Evolutionary conservation across 345 rosid species (phyloP), one percentile per base, ranked within the genome.

Genomic region (Mercurialis annua): DNA sequence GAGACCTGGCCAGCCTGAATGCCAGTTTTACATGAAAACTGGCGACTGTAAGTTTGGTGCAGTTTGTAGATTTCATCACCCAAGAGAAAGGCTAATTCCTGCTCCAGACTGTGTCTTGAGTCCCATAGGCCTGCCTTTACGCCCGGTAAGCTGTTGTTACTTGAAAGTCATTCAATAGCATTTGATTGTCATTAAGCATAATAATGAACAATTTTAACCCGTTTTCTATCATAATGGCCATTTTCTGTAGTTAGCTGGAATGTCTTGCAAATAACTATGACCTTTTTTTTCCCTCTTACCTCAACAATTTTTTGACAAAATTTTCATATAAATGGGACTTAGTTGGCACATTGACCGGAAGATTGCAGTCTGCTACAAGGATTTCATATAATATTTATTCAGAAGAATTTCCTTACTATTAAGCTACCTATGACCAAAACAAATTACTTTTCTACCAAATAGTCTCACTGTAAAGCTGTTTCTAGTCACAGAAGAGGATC

Each of bases 11-110:
- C 97, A 90, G 73, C 92, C 90, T 0, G 97, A 95, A 69, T 92
- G 99, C 70, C 90, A 90, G 78, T 95, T 89, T 83, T 95, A 95
- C 83, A 85, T 95, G 90, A 92, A 95, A 84, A 95, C 98, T 16
- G 99, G 99, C 23, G 97, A 90, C 70, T 95, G 98, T 79, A 95
- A 92, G 76, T 95, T 92, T 65, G 99, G 99, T 71, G 87, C 94
- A 42, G 97, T 95, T 59, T 95, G 99, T 76, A 85, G 82, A 65
- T 95, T 88, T 71, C 98, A 95, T 75, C 99, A 94, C 76, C 99
- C 99, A 61, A 85, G 98, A 76, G 96, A 94, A 63, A 83, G 99
- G 78, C 77, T 84, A 68, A 79, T 88, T 76, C 99, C 99, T 70
- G 79, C 90, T 76, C 98, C 97, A 53, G 96, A 94, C 72, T 92